Percentiles rank a stretch among this genome's conserved stretches.
phyloP scores from a whole-genome alignment of 495 filamentous ascomycete species.

The Aspergillus affinis region DNA sequence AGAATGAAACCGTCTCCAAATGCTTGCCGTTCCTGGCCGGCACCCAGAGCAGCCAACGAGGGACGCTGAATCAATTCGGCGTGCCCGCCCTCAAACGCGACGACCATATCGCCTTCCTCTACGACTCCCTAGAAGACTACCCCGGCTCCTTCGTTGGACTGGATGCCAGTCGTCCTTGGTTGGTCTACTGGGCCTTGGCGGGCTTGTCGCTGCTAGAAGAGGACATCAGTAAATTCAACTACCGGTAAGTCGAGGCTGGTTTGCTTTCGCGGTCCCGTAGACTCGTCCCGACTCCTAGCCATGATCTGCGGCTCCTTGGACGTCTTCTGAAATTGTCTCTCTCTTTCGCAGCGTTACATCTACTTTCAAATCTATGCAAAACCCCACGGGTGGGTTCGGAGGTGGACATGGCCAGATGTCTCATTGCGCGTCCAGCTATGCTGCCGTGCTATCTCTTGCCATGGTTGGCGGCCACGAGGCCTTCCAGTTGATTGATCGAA shows the following conservation, averaged over 20 bases:
- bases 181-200: conserved; percentile 85
- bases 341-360: conserved; percentile 53
- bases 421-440: conserved; percentile 87
- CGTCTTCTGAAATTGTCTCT: conserved; percentile 11
- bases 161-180: conserved; percentile 88
- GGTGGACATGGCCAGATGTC: conserved; percentile 89
- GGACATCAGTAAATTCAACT: conserved; percentile 67
- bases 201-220: conserved; percentile 72
- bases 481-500: conserved; percentile 74
- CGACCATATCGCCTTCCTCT: conserved; percentile 75
- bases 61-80: conserved; percentile 63
- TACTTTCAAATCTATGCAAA: conserved; percentile 78
- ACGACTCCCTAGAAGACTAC: conserved; percentile 61
- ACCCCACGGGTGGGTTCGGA: conserved; percentile 82
- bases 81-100: conserved; percentile 69
- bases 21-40: conserved; percentile 68
- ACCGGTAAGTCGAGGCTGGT: conserved; percentile 47
- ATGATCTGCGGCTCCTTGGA: conserved; percentile 3
- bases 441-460: conserved; percentile 71
- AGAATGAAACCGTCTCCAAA: conserved; percentile 63
- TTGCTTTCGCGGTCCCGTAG: not conserved
- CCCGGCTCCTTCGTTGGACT: conserved; percentile 63
- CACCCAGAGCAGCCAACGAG: conserved; percentile 36
- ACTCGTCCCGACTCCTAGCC: too few relatives aligned
- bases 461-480: conserved; percentile 73